phyloP scores from a whole-genome alignment of 257 asterid species.

The Vinca minor region DNA sequence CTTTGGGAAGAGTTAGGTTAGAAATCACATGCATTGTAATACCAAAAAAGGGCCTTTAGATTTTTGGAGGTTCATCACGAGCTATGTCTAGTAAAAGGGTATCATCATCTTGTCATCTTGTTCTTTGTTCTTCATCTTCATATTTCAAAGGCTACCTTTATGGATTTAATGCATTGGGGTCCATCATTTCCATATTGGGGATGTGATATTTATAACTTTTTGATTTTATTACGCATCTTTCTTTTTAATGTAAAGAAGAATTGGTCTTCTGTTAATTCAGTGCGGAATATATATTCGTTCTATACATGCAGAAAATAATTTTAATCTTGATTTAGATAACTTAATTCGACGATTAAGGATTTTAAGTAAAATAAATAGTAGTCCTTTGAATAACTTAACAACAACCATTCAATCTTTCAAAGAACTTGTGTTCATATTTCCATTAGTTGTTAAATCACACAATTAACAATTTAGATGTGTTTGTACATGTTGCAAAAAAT shows the following conservation, averaged over 20 bases:
- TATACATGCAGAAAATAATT: too few species aligned
- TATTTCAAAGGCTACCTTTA: constrained; percentile 30
- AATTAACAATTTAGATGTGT: too few species aligned
- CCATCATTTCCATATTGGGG: constrained; percentile 11
- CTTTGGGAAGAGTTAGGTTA: constrained; percentile 37
- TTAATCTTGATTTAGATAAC: too few species aligned
- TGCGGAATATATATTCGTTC: too few species aligned
- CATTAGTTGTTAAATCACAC: too few species aligned
- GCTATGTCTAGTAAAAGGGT: constrained; percentile 21
- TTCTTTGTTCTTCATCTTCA: not conserved
- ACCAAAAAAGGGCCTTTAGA: not conserved
- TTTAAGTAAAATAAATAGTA: too few species aligned
- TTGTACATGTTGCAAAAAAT: too few species aligned
- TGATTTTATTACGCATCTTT: not conserved
- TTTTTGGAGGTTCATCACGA: constrained; percentile 28
- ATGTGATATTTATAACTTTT: not conserved
- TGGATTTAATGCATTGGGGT: constrained; percentile 30
- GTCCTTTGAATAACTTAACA: too few species aligned
- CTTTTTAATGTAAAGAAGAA: constrained; percentile 3
- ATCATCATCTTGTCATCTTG: too few species aligned
- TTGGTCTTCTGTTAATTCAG: constrained; percentile 1
- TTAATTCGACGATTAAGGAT: too few species aligned
- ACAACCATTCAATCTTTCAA: too few species aligned
- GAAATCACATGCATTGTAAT: constrained; percentile 54
- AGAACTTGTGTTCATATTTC: too few species aligned